Evolutionary conservation across 148 eudicot species (phyloP).

Genomic region (Linanthus parryae): DNA sequence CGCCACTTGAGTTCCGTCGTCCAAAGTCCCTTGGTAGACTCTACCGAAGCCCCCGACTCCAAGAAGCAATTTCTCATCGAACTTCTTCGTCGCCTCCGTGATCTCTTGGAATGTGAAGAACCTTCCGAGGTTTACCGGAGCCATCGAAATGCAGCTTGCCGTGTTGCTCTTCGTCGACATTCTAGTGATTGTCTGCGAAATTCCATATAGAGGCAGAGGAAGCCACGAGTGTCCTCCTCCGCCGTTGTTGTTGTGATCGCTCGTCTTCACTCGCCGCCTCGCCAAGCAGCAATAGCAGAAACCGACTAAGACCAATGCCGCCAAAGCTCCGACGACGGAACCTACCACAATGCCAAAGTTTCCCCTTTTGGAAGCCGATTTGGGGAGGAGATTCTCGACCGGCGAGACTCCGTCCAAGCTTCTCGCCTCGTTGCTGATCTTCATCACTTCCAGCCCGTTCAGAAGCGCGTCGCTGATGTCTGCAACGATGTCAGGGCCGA

Average conservation of each 20-base stretch:
- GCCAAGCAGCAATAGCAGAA: constrained; percentile 54
- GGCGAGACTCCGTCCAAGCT: constrained; percentile 66
- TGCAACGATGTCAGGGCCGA: constrained; percentile 71
- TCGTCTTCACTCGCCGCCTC: constrained; percentile 40
- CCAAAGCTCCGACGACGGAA: constrained; percentile 45
- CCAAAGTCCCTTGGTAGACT: constrained; percentile 87
- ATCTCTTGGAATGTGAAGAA: constrained; percentile 83
- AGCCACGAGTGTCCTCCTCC: constrained; percentile 65
- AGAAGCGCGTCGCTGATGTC: constrained; percentile 44
- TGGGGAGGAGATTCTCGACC: constrained; percentile 62
- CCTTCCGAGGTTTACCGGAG: constrained; percentile 72
- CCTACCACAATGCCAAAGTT: constrained; percentile 38
- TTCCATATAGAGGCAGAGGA: constrained; percentile 84
- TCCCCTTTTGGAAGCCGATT: constrained; percentile 29
- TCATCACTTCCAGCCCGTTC: constrained; percentile 92
- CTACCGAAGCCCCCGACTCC: constrained; percentile 98
- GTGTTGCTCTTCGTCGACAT: constrained; percentile 88
- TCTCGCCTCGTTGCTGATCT: constrained; percentile 78
- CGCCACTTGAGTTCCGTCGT: constrained; percentile 77
- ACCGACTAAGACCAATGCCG: constrained; percentile 32
- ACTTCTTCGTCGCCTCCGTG: constrained; percentile 86
- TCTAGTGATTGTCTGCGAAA: constrained; percentile 71
- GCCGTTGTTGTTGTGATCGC: no score
- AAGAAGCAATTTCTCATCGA: constrained; percentile 76
- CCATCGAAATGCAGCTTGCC: constrained; percentile 87